A percentile compares a stretch with the other conserved stretches of the same genome.
Conservation (phyloP, 73 alveolate genomes). For the Paramecium tetraurelia region DNA sequence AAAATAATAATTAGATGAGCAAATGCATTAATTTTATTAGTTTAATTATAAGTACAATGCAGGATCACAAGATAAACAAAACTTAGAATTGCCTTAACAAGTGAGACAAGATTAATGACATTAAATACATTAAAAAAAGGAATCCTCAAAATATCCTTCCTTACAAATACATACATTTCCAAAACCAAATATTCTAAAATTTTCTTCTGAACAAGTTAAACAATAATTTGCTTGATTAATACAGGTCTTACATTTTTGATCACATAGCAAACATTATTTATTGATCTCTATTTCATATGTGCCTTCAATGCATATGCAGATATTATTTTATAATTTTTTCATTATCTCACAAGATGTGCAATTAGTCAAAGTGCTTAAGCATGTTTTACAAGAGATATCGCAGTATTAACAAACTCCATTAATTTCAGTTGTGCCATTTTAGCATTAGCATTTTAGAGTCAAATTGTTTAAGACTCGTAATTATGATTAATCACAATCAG, state of each 20-base stretch:
- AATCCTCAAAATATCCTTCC: not conserved
- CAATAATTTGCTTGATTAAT: not conserved
- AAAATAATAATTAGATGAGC: not conserved
- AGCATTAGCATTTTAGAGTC: not conserved
- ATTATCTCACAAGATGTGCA: not conserved
- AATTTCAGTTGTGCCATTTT: not conserved
- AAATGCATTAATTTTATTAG: not conserved
- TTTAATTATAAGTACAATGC: not conserved
- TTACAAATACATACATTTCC: not conserved
- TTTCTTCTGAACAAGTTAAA: not conserved
- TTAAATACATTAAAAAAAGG: not conserved
- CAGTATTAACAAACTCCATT: not conserved
- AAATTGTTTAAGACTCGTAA: not conserved
- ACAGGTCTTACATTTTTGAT: not conserved
- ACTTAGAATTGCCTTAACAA: not conserved
- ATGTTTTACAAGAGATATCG: not conserved
- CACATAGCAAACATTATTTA: not conserved
- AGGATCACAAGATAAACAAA: not conserved
- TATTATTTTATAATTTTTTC: not conserved
- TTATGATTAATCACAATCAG: not conserved
- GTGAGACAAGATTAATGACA: not conserved
- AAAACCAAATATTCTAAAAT: not conserved
- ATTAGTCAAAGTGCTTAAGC: not conserved
- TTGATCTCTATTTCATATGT: not conserved
- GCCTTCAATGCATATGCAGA: not conserved